phyloP scores from a whole-genome alignment of 2,329 filamentous ascomycete species.

The Pestalotiopsis sp. region DNA sequence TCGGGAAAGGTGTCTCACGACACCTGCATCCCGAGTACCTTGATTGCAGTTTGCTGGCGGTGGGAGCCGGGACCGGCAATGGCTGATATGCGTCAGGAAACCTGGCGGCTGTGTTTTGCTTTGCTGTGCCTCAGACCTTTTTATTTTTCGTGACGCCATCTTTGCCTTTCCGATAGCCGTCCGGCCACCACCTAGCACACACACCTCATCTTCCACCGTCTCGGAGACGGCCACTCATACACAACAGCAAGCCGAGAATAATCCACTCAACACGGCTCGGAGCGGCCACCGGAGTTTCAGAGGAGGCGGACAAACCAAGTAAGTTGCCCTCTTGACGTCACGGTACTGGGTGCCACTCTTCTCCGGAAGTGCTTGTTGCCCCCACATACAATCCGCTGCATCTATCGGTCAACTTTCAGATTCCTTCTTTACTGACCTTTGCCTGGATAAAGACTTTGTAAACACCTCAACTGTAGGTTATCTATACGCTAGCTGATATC shows the following conservation, averaged over 20 bases:
- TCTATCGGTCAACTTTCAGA: not conserved
- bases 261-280: not conserved
- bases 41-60: not conserved
- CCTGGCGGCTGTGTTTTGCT: not conserved
- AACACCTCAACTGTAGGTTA: too few species aligned
- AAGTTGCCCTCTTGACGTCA: not conserved
- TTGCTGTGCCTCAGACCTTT: too few species aligned
- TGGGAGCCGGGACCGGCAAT: slow-evolving; percentile 2
- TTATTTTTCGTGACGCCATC: not conserved
- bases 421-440: not conserved
- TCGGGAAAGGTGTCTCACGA: slow-evolving; percentile 1
- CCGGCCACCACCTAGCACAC: slow-evolving; percentile 1
- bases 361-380: not conserved
- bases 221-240: not conserved
- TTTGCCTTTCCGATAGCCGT: slow-evolving; percentile 6
- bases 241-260: not conserved
- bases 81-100: not conserved
- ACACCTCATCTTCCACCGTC: not conserved
- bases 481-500: too few species aligned
- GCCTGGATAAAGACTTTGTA: too few species aligned
- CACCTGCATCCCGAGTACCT: not conserved
- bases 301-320: not conserved
- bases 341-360: not conserved
- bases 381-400: not conserved
- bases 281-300: not conserved